Evolutionary conservation across 352 stramenopile species (phyloP).

Genomic region (Thalassiosira allenii): DNA sequence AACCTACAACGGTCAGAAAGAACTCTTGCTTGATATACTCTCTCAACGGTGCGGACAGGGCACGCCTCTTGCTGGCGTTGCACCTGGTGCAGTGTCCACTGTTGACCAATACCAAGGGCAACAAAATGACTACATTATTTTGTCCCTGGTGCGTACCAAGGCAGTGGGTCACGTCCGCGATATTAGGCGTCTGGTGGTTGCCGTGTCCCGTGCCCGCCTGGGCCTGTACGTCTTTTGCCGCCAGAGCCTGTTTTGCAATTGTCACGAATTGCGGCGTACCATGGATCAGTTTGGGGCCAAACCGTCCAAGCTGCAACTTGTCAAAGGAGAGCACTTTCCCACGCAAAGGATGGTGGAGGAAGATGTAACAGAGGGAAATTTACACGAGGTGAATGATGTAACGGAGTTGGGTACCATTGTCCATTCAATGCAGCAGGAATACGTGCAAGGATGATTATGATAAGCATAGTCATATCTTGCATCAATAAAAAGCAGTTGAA

Average conservation of each 20-base stretch:
- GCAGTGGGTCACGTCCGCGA: conserved; percentile 92
- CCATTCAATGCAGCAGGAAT: conserved; percentile 80
- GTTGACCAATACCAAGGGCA: conserved; percentile 96
- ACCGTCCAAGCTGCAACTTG: conserved; percentile 79
- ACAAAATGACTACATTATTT: conserved; percentile 95
- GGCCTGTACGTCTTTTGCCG: conserved; percentile 94
- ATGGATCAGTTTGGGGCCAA: conserved; percentile 75
- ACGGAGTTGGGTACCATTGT: conserved; percentile 78
- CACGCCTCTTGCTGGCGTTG: conserved; percentile 73
- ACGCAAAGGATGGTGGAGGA: conserved; percentile 63
- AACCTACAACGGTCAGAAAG: conserved; percentile 95
- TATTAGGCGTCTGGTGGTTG: conserved; percentile 91
- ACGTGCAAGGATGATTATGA: no score
- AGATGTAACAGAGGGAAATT: conserved; percentile 44
- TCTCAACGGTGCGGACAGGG: conserved; percentile 76
- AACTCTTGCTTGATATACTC: conserved; percentile 91
- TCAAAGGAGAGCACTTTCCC: conserved; percentile 75
- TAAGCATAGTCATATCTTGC: no score
- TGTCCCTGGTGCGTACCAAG: conserved; percentile 93
- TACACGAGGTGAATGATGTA: conserved; percentile 78
- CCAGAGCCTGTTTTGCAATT: conserved; percentile 84
- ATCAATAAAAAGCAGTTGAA: no score
- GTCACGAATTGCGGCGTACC: conserved; percentile 84
- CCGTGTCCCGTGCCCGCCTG: conserved; percentile 91
- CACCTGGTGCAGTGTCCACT: conserved; percentile 87